Evolutionary conservation across 768 basidiomycete genomes (phyloP), one percentile per base, ranked within the genome.

Genomic region (Lactarius vividus): DNA sequence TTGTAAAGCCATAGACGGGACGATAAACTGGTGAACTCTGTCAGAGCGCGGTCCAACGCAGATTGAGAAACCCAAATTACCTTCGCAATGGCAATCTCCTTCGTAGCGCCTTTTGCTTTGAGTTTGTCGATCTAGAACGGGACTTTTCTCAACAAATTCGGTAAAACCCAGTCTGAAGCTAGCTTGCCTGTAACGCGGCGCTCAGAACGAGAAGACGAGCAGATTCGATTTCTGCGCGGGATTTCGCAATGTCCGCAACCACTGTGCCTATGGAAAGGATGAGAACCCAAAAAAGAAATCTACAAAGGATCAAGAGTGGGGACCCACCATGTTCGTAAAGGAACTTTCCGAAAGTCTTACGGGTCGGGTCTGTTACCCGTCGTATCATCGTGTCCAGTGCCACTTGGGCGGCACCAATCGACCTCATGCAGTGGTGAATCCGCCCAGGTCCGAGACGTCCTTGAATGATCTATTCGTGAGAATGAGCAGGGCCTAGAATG

Each of bases 61-160:
- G 15, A 5, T 2, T 15, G 2, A 1, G 2, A 5, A 42, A 54
- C 23, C 59, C 18, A 37, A 65, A 78, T 49, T 68, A 91, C 96
- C 83, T 99, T 99, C 53, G 97, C 94, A 66, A 98, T 92, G 28
- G 94, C 96, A 72, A 99, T 98, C 76, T 98, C 97, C 77, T 97
- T 96, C 75, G 98, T 73, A 0, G 97, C 97, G 35, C 93, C 95
- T 76, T 98, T 99, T 1, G 97, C 92, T 69, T 89, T 86, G 72
- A 86, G 81, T 68, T 88, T 89, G 78, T 99, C 97, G 69, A 98
- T 94, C 89, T 95, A 37, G 35, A 37, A 66, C 37, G 15, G 11
- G 33, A n/a, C 9, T 7, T 31, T 31, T 16, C 33, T 62, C 4
- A 56, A 42, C 31, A 13, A 46, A 13, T 23, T 13, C 31, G 13